Evolutionary conservation across 75 land plant genomes (phyloP), one percentile per base, ranked within the genome.

Genomic region (Larix kaempferi): DNA sequence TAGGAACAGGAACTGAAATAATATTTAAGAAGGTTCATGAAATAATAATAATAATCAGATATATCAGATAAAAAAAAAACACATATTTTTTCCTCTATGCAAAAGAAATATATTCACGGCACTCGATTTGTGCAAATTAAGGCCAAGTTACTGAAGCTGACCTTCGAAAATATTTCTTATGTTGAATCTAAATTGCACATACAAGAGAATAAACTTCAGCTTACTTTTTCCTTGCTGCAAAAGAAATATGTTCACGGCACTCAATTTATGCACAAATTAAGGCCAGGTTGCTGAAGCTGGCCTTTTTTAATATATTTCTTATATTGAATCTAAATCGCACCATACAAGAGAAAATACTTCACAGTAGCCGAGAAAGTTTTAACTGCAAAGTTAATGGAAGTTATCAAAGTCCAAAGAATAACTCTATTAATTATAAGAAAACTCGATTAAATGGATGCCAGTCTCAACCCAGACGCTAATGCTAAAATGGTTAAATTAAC

Each of bases 151-250:
- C 6, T 21, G 52, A 37, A 69, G 21, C 41, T 16, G 35, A 6
- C 52, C 3, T 69, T 33, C 1, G 44, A 44, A 33, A 33, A n/a
- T 41, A 44, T 17, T 35, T n/a, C 44, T 69, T 4, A 21, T n/a
- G 37, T 69, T 69, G 23, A 39, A 69, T 41, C n/a, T 69, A 0
- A 69, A 41, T 69, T 69, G 72, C 69, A 65, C 72, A 37, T 39
- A 41, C n/a, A 21, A 69, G 3, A 69, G 49, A 69, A 69, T 49
- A 49, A 10, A 49, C 54, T 69, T 69, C 41, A 69, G 33, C 33
- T 29, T 29, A 29, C 11, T 49, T 44, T 44, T 44, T 49, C 11
- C 54, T 49, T 49, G 21, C 37, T 8, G 52, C 6, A 69, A 41
- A 69, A 69, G 52, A n/a, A 69, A 37, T n/a, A n/a, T 41, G 39